phyloP scores from a whole-genome alignment of 2,329 filamentous ascomycete species.

The Xylariaceae sp. region DNA sequence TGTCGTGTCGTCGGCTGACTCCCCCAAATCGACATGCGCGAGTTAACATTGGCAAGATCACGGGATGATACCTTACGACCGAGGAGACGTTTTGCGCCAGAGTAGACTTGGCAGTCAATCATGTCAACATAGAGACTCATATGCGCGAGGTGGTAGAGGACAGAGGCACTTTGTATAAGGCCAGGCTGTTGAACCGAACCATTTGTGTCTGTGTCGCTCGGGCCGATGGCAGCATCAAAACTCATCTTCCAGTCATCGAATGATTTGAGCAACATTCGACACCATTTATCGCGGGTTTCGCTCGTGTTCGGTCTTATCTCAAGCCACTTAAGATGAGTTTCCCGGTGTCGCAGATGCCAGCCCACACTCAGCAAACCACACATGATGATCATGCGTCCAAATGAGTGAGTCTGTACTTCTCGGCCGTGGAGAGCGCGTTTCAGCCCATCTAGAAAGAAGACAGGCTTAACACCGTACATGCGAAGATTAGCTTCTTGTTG shows the following conservation, averaged over 20 bases:
- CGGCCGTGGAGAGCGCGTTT: slow-evolving; percentile 80
- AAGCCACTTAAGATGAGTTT: slow-evolving; percentile 78
- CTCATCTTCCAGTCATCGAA: slow-evolving; percentile 86
- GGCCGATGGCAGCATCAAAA: slow-evolving; percentile 66
- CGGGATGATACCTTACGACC: slow-evolving; percentile 73
- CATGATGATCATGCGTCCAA: slow-evolving; percentile 87
- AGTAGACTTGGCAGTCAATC: slow-evolving; percentile 85
- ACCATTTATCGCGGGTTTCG: slow-evolving; percentile 69
- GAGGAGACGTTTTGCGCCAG: slow-evolving; percentile 70
- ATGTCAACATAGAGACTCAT: slow-evolving; percentile 88
- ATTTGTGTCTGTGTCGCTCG: slow-evolving; percentile 34
- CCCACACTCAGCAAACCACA: slow-evolving; percentile 84
- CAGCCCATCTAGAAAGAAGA: slow-evolving; percentile 78
- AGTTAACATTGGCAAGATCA: slow-evolving; percentile 69
- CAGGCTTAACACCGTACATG: slow-evolving; percentile 73
- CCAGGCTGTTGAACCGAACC: slow-evolving; percentile 50
- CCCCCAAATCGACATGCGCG: slow-evolving; percentile 78
- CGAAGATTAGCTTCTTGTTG: slow-evolving; percentile 72
- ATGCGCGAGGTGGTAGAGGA: slow-evolving; percentile 81
- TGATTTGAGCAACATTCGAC: slow-evolving; percentile 68
- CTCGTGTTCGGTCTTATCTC: slow-evolving; percentile 60
- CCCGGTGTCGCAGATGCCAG: slow-evolving; percentile 86
- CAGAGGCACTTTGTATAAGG: slow-evolving; percentile 73
- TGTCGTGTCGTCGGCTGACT: slow-evolving; percentile 70
- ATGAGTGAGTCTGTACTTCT: slow-evolving; percentile 78